A percentile compares a stretch with the other conserved stretches of the same genome.
These are phyloP conservation scores for Rubia occidens DNA, from an alignment of 305 asterid genomes.

Conservation along the genomic window DNA sequence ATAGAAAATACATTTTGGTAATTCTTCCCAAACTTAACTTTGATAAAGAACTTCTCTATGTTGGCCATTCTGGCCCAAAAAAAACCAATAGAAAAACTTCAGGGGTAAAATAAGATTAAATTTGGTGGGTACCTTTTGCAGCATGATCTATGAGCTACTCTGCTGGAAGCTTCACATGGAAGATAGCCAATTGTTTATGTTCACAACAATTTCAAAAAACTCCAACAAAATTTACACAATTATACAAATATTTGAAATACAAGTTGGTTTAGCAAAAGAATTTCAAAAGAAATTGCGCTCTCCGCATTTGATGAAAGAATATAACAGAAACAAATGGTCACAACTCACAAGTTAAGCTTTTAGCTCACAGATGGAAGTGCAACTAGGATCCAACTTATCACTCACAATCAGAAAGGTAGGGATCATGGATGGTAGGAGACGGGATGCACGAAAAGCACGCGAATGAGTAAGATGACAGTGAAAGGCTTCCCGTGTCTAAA, in stretches of 20 bases:
- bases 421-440: constrained; percentile 7
- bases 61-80: too few species aligned
- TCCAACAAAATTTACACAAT: background rate
- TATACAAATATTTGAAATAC: background rate
- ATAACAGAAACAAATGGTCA: background rate
- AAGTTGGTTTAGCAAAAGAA: background rate
- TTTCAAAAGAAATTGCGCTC: background rate
- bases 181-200: background rate
- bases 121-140: constrained; percentile 4
- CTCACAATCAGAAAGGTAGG: background rate
- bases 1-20: too few species aligned
- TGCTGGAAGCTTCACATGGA: background rate
- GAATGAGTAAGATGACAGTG: background rate
- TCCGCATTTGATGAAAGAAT: too few species aligned
- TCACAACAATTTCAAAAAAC: background rate
- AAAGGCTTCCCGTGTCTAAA: constrained; percentile 10
- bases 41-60: too few species aligned
- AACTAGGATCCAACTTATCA: background rate
- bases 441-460: constrained; percentile 8
- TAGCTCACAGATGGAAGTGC: constrained; percentile 1
- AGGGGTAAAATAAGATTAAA: background rate
- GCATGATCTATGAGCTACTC: background rate
- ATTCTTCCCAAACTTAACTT: too few species aligned
- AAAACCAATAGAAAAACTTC: background rate
- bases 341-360: background rate